Percentiles rank a stretch among this genome's conserved stretches.
Evolutionary conservation across 176 grass and related monocot genomes (phyloP).

Genomic region (Raddia guianensis): DNA sequence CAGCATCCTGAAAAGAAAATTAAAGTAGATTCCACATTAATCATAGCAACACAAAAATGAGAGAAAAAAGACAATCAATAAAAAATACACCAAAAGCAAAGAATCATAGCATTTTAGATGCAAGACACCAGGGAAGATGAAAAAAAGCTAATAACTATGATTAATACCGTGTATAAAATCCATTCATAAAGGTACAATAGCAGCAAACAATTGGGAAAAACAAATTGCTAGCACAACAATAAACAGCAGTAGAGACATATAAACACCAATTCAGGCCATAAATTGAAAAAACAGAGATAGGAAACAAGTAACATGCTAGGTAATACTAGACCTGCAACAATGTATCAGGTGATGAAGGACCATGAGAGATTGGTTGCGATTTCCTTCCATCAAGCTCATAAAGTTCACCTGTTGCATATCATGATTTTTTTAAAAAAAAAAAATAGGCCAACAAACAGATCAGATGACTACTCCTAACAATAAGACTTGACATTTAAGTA

Average conservation of each 20-base stretch:
- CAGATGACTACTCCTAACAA: neutral
- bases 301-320: neutral
- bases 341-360: constrained; percentile 74
- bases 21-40: neutral
- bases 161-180: neutral
- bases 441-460: constrained; percentile 19
- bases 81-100: neutral
- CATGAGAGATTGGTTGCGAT: constrained; percentile 66
- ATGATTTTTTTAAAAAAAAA: neutral
- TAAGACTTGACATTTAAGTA: constrained; percentile 14
- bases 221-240: neutral
- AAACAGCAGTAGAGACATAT: neutral
- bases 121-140: constrained; percentile 28
- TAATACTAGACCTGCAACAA: constrained; percentile 75
- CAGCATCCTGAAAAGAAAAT: constrained; percentile 58
- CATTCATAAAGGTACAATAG: constrained; percentile 16
- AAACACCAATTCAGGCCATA: neutral
- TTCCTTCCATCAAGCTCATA: constrained; percentile 95
- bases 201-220: constrained; percentile 6
- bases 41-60: neutral
- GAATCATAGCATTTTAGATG: constrained; percentile 37
- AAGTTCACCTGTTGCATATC: constrained; percentile 68
- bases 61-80: neutral
- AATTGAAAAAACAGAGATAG: constrained; percentile 1
- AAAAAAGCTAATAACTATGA: neutral